Conservation (phyloP, 2,329 filamentous ascomycete species). For the Eurotiales sp. region DNA sequence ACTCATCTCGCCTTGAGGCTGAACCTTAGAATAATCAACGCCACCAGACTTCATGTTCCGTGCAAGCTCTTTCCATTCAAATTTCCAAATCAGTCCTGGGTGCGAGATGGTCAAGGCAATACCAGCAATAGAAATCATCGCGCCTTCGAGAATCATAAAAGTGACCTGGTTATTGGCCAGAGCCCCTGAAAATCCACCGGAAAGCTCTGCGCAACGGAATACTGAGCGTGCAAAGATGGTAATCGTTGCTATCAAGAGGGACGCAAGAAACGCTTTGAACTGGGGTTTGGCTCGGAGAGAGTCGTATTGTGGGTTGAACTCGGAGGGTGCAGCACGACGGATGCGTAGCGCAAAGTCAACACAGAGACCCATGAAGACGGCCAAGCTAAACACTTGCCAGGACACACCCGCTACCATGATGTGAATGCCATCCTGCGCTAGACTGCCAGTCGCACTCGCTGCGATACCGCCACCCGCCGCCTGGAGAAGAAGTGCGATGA, state of each 20-base stretch:
- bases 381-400: conserved; percentile 58
- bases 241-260: conserved; percentile 40
- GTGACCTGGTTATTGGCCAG: conserved; percentile 49
- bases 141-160: conserved; percentile 54
- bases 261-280: conserved; percentile 18
- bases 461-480: conserved; percentile 57
- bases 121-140: conserved; percentile 50
- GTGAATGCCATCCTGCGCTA: conserved; percentile 49
- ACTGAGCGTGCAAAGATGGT: conserved; percentile 47
- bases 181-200: conserved; percentile 44
- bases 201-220: conserved; percentile 50
- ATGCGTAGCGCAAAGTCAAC: conserved; percentile 49
- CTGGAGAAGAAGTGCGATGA: conserved; percentile 59
- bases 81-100: conserved; percentile 32
- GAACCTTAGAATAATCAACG: background rate
- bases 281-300: conserved; percentile 11
- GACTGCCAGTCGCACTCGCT: conserved; percentile 37
- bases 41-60: background rate
- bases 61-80: conserved; percentile 8
- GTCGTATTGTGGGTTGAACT: conserved; percentile 10
- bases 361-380: conserved; percentile 51
- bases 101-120: conserved; percentile 46
- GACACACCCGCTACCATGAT: conserved; percentile 63
- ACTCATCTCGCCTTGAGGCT: background rate
- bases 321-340: conserved; percentile 16